phyloP scores from a whole-genome alignment of 768 basidiomycete genomes.

The Tephrocybe sp. region DNA sequence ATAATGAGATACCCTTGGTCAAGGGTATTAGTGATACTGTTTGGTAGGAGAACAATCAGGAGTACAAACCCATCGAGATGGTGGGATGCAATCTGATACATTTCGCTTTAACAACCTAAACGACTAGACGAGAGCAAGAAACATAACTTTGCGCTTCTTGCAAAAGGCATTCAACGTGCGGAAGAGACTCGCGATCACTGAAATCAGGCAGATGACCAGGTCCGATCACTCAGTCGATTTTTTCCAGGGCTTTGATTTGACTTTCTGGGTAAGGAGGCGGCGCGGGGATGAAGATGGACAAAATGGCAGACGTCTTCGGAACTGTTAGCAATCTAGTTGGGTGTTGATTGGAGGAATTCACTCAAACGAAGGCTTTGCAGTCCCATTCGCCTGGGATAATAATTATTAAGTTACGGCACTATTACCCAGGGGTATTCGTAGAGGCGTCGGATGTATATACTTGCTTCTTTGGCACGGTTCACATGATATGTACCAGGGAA shows the following conservation, averaged over 20 bases:
- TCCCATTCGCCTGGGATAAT: constrained; percentile 13
- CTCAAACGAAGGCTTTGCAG: constrained; percentile 19
- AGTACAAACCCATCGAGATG: constrained; percentile 10
- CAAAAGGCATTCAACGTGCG: constrained; percentile 12
- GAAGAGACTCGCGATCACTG: constrained; percentile 12
- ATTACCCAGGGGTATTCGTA: constrained; percentile 18
- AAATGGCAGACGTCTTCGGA: constrained; percentile 4
- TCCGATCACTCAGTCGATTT: no score
- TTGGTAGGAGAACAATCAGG: neutral
- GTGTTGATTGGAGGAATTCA: neutral
- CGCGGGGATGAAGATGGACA: constrained; percentile 11
- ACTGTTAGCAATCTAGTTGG: neutral
- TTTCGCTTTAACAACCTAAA: neutral
- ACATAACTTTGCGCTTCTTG: constrained; percentile 10
- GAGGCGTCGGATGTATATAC: constrained; percentile 3
- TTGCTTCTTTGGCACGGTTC: constrained; percentile 8
- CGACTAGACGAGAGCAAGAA: neutral
- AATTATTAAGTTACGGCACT: neutral
- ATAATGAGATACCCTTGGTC: constrained; percentile 18
- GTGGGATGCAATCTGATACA: constrained; percentile 15
- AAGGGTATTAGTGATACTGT: no score
- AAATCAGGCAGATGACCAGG: constrained; percentile 14
- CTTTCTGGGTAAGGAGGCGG: constrained; percentile 15
- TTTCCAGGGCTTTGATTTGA: constrained; percentile 13
- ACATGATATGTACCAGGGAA: constrained; percentile 21